phyloP scores from a whole-genome alignment of 2,329 filamentous ascomycete species.

The Cadophora luteo-olivacea region DNA sequence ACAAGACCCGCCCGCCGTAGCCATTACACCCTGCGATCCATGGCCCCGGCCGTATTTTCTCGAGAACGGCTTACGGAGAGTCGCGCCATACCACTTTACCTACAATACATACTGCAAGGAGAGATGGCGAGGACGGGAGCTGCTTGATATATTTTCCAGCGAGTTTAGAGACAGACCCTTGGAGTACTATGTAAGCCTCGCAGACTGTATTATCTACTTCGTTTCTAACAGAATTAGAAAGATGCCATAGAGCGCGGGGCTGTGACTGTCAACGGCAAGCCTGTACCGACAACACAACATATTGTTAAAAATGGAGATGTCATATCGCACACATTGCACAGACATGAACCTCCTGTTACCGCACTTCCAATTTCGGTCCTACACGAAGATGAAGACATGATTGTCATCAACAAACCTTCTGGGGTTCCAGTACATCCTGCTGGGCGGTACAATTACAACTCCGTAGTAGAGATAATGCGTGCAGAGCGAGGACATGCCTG shows the following conservation, averaged over 20 bases:
- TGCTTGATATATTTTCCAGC: conserved; percentile 87
- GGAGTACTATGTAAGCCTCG: conserved; percentile 77
- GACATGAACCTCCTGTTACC: conserved; percentile 93
- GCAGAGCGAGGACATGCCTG: conserved; percentile 68
- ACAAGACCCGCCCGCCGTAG: conserved; percentile 53
- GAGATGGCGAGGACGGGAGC: conserved; percentile 81
- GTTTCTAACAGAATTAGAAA: conserved; percentile 53
- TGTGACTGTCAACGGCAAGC: conserved; percentile 81
- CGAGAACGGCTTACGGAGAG: conserved; percentile 81
- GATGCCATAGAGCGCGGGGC: conserved; percentile 80
- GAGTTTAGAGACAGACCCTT: conserved; percentile 90
- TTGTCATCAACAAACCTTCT: conserved; percentile 96
- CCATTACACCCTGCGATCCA: conserved; percentile 60
- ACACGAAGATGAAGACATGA: conserved; percentile 90
- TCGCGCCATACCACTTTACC: conserved; percentile 88
- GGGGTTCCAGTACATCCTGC: conserved; percentile 95
- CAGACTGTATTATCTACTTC: neutral
- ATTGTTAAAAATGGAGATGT: conserved; percentile 87
- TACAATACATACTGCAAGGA: conserved; percentile 97
- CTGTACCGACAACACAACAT: conserved; percentile 68
- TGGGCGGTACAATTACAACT: conserved; percentile 95
- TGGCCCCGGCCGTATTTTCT: conserved; percentile 77
- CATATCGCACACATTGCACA: conserved; percentile 91
- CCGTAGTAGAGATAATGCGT: conserved; percentile 90
- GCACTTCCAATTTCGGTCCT: conserved; percentile 80